Evolutionary conservation across 345 rosid species (phyloP).

Genomic region (Boechera stricta): DNA sequence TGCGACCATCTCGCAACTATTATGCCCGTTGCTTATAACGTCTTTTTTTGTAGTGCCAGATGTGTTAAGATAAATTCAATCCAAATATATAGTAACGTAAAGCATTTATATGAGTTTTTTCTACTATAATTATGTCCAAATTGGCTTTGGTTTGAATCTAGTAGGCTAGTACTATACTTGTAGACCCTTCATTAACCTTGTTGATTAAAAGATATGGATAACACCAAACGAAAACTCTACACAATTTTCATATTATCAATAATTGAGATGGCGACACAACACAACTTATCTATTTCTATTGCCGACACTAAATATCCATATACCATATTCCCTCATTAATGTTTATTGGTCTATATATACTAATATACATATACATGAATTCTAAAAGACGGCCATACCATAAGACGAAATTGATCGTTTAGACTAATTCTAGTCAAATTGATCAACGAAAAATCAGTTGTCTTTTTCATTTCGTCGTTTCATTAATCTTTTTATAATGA

Average conservation of each 20-base stretch:
- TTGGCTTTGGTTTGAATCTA: conserved; percentile 19
- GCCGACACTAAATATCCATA: conserved; percentile 44
- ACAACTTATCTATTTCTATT: conserved; percentile 22
- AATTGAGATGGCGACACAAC: conserved; percentile 42
- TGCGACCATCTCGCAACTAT: too few species aligned
- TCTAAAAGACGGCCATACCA: background rate
- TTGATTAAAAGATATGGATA: conserved; percentile 19
- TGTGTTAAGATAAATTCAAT: background rate
- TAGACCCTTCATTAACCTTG: conserved; percentile 2
- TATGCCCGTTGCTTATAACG: too few species aligned
- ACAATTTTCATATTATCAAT: conserved; percentile 24
- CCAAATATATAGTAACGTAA: background rate
- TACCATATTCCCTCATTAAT: conserved; percentile 11
- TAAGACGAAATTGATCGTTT: background rate
- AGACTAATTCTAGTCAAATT: too few species aligned
- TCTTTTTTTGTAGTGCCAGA: too few species aligned
- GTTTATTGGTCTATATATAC: background rate
- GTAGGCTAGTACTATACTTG: background rate
- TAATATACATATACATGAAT: background rate
- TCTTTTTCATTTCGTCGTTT: background rate
- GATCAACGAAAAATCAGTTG: too few species aligned
- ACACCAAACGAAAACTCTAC: conserved; percentile 8
- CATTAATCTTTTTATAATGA: background rate
- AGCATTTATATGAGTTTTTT: background rate
- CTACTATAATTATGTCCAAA: background rate